A percentile compares a stretch with the other conserved stretches of the same genome.
phyloP scores from a whole-genome alignment of 2,329 filamentous ascomycete species.

The Neurospora sp. region DNA sequence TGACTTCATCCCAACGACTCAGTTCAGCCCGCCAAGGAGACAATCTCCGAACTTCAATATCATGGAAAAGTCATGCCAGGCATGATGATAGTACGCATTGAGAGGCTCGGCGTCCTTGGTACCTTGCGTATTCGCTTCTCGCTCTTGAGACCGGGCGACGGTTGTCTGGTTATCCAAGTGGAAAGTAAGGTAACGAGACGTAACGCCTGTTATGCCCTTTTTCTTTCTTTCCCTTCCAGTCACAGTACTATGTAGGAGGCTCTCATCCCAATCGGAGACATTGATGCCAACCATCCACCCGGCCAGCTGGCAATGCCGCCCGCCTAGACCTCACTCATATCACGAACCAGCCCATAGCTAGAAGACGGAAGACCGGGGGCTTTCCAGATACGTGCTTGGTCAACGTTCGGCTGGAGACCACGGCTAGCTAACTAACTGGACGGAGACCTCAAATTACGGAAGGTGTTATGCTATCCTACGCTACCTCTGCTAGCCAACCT shows the following conservation, averaged over 20 bases:
- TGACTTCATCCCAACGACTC: background rate
- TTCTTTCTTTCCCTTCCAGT: background rate
- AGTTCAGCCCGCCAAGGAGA: background rate
- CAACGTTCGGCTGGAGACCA: background rate
- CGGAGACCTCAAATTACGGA: background rate
- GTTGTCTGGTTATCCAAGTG: background rate
- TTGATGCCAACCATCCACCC: background rate
- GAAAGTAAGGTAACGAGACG: background rate
- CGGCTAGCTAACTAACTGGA: background rate
- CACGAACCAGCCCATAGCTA: background rate
- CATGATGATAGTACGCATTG: background rate
- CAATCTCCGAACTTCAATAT: background rate
- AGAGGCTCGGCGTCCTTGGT: background rate
- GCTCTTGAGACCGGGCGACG: background rate
- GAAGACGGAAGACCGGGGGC: background rate
- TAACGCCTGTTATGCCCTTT: background rate
- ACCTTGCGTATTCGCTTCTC: background rate
- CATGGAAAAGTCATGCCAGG: background rate
- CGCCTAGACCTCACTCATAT: background rate
- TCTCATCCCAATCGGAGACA: background rate
- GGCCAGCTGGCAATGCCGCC: background rate
- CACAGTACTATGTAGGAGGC: rapidly evolving
- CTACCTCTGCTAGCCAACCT: background rate
- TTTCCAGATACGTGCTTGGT: background rate
- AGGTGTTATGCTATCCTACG: background rate